Evolutionary conservation across 306 rosid genomes (phyloP), one percentile per base, ranked within the genome.

Genomic region (Glycine latifolia): DNA sequence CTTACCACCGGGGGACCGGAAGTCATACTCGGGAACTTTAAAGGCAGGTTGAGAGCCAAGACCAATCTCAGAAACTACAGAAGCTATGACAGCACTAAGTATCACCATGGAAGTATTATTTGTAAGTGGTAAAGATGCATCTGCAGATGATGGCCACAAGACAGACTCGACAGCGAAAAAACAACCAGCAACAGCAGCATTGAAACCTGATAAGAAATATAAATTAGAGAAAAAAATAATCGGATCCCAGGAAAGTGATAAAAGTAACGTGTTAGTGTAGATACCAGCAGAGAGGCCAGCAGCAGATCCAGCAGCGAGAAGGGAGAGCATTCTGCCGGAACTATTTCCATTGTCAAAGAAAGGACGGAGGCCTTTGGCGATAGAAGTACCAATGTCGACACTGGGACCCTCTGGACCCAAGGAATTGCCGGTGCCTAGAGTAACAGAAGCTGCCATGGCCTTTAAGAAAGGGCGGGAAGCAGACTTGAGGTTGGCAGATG

Each of bases 111-210:
- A 95, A 85, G 98, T 95, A 67, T 92, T 87, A 85, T 93, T 91
- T 79, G 92, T 84, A 63, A 93, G 95, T 3, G 92, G 88, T 58
- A 86, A 62, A 10, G 95, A 89, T 26, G 91, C 89, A 81, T 93
- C 86, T 2, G 87, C 43, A 68, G 92, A 83, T 52, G 97, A 90
- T 20, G 99, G 97, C 99, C 99, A 95, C 80, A 93, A 85, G 65
- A 95, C 95, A 8, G 92, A 90, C 84, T 93, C 97, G 10, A 93
- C 89, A 3, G 99, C 93, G 3, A 95, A 93, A 80, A 91, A 95
- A 86, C 98, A 95, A 71, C 98, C 99, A 47, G 99, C 93, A 76
- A 95, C 91, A 65, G 98, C 98, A 83, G 98, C 94, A 90, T 93
- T 93, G 86, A 95, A 93, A 86, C 99, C 97, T 92, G 85, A 13